Base-by-base conservation (phyloP, 2,329 filamentous ascomycete species). In the Cytospora leucostoma region DNA sequence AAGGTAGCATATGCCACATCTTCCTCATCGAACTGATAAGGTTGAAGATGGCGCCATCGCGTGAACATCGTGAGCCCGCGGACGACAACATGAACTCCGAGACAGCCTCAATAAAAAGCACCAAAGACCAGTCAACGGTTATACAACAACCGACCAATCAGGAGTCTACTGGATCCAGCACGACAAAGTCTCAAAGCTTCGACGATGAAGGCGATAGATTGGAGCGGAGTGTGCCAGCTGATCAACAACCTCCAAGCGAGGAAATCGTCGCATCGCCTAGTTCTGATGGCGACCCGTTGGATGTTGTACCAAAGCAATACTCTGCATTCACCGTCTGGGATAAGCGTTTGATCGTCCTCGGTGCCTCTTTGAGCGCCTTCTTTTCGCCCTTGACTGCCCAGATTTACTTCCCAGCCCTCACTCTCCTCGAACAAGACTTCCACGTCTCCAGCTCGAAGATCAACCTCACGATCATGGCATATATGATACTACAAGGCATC, bases 401-500 rank as follows among this genome's bases (percentile, higher is more conserved):
- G 52, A 84, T 84, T 21, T 86, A 85, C 74, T 79, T 84, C 56
- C 84, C 83, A 1, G 83, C 83, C 0, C 70, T 85, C 34, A 77
- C 78, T 17, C 73, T 77, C 7, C 74, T 86, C 11, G 78, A 83
- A 8, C 66, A 75, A 2, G 80, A 83, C 49, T 73, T 85, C 10
- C 34, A 76, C 27, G 79, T 85, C 19, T 74, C 74, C 7, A 67
- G 69, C 35, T 68, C 74, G 1, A 67, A 77, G 55, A 78, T 84
- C 65, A 84, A 83, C 69, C 71, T 85, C 40, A 83, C 80, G 7
- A 73, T 84, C 49, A 84, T 82, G 2, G 82, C 80, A 1, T 85
- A 84, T 68, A 81, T 84, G 80, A 80, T 88, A 58, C 81, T 88
- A 37, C 85, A 88, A 74, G 86, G 82, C 27, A 73, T 88, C 13